phyloP scores from a whole-genome alignment of 352 stramenopile species.

The Bremia lactucae region DNA sequence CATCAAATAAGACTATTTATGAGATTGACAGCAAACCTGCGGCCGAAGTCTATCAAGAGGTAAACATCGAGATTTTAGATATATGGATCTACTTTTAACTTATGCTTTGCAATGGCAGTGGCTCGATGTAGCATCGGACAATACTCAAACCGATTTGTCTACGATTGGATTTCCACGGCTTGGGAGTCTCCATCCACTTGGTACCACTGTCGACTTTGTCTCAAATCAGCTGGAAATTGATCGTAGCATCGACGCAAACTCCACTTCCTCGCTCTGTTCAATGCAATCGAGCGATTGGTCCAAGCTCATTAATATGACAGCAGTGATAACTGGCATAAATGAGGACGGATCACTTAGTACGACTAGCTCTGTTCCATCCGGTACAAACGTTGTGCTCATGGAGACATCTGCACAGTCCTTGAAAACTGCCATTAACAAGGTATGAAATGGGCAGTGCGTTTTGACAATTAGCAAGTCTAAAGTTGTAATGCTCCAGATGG shows the following conservation, averaged over 20 bases:
- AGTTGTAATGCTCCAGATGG: conserved; percentile 41
- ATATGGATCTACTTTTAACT: not conserved
- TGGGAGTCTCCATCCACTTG: conserved; percentile 72
- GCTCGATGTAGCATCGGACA: conserved; percentile 71
- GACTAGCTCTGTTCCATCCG: conserved; percentile 62
- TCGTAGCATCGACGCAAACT: conserved; percentile 36
- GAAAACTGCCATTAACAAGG: conserved; percentile 80
- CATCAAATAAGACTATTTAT: conserved; percentile 76
- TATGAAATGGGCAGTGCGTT: conserved; percentile 5
- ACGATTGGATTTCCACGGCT: conserved; percentile 73
- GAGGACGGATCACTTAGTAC: conserved; percentile 73
- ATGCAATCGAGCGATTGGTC: conserved; percentile 79
- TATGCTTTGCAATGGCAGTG: conserved; percentile 25
- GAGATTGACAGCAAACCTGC: conserved; percentile 80
- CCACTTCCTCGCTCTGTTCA: conserved; percentile 51
- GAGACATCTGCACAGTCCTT: conserved; percentile 70
- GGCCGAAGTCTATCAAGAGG: conserved; percentile 74
- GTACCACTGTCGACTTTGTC: conserved; percentile 71
- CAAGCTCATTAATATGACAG: conserved; percentile 77
- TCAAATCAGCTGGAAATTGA: conserved; percentile 64
- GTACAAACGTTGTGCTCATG: conserved; percentile 82
- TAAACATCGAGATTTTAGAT: conserved; percentile 6
- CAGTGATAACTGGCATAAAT: conserved; percentile 79
- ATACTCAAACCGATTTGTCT: conserved; percentile 56
- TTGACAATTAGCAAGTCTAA: not conserved